Base-by-base conservation (phyloP, 169 alveolate species). In the Plasmodium reichenowi region DNA sequence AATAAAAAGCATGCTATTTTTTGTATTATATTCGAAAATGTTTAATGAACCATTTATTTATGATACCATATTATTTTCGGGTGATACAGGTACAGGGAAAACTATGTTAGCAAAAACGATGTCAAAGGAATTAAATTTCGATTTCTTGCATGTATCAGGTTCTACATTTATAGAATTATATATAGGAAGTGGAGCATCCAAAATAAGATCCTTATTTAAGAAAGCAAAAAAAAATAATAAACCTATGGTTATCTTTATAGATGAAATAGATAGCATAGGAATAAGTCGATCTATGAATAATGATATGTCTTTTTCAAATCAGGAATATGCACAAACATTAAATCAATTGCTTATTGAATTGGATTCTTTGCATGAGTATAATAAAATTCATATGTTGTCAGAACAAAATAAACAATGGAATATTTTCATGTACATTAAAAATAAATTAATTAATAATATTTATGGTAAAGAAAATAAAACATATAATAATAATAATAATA, bases 241-340 rank as follows among this genome's bases (percentile, higher is more conserved):
- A 45, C 26, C 87, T 0, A 63, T 85, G 0, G 87, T 85, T 5
- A 32, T 85, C 10, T 85, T 85, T 63, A 47, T 85, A 2, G 92
- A 85, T 20, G 92, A 85, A 73, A 71, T 85, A 7, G 92, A 85
- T 71, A 85, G 92, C 45, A 59, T 85, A 29, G 92, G 92, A 6
- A 1, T 85, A 2, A 71, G 26, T 8, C 17, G 92, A 70, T 59
- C 17, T 47, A 17, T 43, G 24, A 63, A 38, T 38, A 32, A 85
- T 52, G 58, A 2, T 3, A 24, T 26, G 7, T 59, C 48, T 22
- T 58, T 38, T 32, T 54, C 15, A 66, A 76, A 85, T 26, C 87
- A 85, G 0, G 92, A 85, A 52, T 85, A 85, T 52, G 29, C 92
- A 17, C 92, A 85, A 50, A 85, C 92, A 12, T 48, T 85, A 22